Base-by-base conservation (phyloP, 352 stramenopile species). In the Phytophthora agathidicida region DNA sequence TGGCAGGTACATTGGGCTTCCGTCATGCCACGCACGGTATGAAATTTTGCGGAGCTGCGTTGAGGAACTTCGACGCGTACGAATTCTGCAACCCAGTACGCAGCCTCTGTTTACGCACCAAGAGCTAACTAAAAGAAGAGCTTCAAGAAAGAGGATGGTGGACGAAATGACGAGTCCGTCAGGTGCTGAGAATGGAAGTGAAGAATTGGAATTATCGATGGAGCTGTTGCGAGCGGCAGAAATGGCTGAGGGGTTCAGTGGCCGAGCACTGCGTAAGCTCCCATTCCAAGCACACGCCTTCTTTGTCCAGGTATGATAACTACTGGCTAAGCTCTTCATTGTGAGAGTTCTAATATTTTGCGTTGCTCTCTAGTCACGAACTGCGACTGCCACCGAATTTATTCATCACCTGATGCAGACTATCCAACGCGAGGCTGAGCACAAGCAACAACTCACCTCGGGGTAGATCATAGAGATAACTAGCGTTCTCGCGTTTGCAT, bases 11-110 rank as follows among this genome's bases (percentile, higher is more conserved):
- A 90, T 92, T 28, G 82, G 82, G 13, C 65, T 86, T 27, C 82
- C 82, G 20, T 83, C 76, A 6, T 43, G 32, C 10, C 60, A 80
- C 8, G 89, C 88, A 1, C 77, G 90, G 17, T 94, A 94, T 53
- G 72, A 88, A 31, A 97, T 98, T 50, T 60, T 98, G 27, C 64
- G 72, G 19, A 88, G 73, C 23, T 97, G 89, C 49, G 44, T 98
- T 11, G 57, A 86, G 3, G 92, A 98, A 64, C 74, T 98, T 13
- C 43, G 63, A 13, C 81, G 89, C 3, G 86, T 95, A 3, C 73
- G 68, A 4, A 80, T 98, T 32, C 28, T 98, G 9, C 39, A 54
- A 11, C 33, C 35, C 0, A 65, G 26, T 11, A 46, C 38, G 7
- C 16, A 39, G 11, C 31, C 50, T 36, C 16, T 88, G 7, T 52